Evolutionary conservation across 73 alveolate species (phyloP).

Genomic region (Paramecium primaurelia): DNA sequence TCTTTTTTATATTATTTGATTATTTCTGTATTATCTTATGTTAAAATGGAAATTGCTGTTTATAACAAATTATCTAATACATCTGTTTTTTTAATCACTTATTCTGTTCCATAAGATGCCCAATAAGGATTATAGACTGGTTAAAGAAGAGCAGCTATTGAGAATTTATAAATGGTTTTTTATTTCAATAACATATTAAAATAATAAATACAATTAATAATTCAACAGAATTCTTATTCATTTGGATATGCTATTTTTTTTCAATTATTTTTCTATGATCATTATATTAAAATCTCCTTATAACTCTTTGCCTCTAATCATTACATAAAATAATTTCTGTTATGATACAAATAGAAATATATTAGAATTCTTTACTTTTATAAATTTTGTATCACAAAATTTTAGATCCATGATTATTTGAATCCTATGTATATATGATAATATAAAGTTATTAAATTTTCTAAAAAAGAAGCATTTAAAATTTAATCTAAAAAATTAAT

Average conservation of each 20-base stretch:
- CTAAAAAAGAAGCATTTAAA: too few species aligned
- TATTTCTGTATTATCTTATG: neutral
- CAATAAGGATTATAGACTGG: neutral
- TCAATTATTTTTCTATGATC: neutral
- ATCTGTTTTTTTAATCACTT: neutral
- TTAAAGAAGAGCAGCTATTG: neutral
- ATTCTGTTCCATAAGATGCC: slow-evolving; percentile 5
- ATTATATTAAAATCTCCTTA: neutral
- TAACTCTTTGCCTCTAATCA: too few species aligned
- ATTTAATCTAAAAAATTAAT: too few species aligned
- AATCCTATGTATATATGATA: neutral
- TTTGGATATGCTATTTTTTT: neutral
- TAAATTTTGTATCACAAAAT: neutral
- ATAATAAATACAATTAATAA: neutral
- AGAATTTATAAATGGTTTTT: neutral
- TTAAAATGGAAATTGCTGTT: neutral
- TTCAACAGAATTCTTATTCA: neutral
- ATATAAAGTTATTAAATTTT: neutral
- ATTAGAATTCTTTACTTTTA: neutral
- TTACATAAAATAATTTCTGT: too few species aligned
- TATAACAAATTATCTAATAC: neutral
- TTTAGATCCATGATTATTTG: neutral
- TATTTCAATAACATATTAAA: neutral
- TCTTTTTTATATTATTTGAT: neutral
- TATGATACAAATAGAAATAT: too few species aligned